These are phyloP conservation scores for Mallotus repandus DNA, from an alignment of 441 rosid genomes.

Conservation along the genomic window DNA sequence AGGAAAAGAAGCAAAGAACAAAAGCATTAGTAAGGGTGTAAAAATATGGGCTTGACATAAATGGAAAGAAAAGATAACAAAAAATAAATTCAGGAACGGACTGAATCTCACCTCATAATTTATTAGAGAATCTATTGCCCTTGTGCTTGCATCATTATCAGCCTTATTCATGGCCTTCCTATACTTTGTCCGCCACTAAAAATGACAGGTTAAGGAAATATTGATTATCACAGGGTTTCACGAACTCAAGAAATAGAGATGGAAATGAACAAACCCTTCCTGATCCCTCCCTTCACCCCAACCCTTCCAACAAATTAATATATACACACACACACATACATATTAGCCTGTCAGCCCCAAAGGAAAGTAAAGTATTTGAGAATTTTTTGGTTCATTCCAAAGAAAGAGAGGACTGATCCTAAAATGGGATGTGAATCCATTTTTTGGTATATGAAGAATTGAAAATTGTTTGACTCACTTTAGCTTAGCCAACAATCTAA, in stretches of 20 bases:
- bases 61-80: neutral
- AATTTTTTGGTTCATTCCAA: neutral
- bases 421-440: neutral
- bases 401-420: neutral
- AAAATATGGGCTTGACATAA: neutral
- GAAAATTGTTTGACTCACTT: neutral
- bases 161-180: constrained; percentile 90
- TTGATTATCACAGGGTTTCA: neutral
- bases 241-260: neutral
- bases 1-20: constrained; percentile 18
- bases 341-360: neutral
- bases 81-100: neutral
- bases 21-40: constrained; percentile 2
- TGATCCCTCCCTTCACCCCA: neutral
- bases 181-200: constrained; percentile 84
- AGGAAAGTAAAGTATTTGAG: neutral
- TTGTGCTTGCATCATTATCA: constrained; percentile 83
- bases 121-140: constrained; percentile 83
- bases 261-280: neutral
- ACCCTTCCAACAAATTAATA: neutral
- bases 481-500: neutral
- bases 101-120: constrained; percentile 74
- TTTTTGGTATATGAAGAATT: neutral
- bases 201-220: constrained; percentile 23
- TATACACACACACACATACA: neutral